These are phyloP conservation scores for baker's yeast (Saccharomyces cerevisiae) DNA, from an alignment of 805 yeast genomes.

Conservation along the genomic window DNA sequence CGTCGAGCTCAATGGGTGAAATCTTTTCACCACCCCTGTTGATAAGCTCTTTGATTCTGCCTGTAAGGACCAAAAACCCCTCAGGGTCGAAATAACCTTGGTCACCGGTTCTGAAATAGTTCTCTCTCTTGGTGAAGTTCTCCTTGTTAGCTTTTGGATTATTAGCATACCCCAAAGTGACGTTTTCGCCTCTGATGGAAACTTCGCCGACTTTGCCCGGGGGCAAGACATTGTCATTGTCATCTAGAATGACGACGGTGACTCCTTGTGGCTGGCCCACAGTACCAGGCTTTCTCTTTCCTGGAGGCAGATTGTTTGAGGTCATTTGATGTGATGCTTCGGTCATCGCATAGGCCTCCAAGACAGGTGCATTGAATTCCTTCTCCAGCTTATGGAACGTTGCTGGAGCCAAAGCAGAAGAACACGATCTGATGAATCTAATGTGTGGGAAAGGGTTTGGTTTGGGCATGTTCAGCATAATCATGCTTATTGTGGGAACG, in stretches of 20 bases:
- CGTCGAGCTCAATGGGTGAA: constrained; percentile 63
- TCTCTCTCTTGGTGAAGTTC: constrained; percentile 46
- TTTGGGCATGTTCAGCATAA: constrained; percentile 43
- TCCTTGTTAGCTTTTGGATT: constrained; percentile 64
- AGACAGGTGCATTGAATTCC: constrained; percentile 55
- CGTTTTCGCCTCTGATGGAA: constrained; percentile 57
- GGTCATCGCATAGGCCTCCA: constrained; percentile 77
- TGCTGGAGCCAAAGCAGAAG: constrained; percentile 61
- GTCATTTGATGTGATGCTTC: constrained; percentile 79
- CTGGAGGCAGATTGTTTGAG: constrained; percentile 60
- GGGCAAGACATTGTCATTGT: constrained; percentile 37
- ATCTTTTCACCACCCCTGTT: constrained; percentile 76
- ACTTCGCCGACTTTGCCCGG: constrained; percentile 62
- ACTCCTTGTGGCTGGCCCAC: constrained; percentile 71
- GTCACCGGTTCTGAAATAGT: constrained; percentile 73
- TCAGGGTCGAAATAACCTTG: constrained; percentile 57
- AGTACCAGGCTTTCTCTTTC: constrained; percentile 58
- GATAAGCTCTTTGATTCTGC: constrained; percentile 65
- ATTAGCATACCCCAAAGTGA: constrained; percentile 64
- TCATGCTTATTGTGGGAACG: constrained; percentile 70
- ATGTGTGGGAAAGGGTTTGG: constrained; percentile 47
- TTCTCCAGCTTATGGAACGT: constrained; percentile 51
- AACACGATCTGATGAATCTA: constrained; percentile 64
- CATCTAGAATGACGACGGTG: constrained; percentile 49
- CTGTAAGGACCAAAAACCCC: constrained; percentile 54